These are phyloP conservation scores for Gracilariopsis chorda DNA, from an alignment of 23 red algal species.

Conservation along the genomic window DNA sequence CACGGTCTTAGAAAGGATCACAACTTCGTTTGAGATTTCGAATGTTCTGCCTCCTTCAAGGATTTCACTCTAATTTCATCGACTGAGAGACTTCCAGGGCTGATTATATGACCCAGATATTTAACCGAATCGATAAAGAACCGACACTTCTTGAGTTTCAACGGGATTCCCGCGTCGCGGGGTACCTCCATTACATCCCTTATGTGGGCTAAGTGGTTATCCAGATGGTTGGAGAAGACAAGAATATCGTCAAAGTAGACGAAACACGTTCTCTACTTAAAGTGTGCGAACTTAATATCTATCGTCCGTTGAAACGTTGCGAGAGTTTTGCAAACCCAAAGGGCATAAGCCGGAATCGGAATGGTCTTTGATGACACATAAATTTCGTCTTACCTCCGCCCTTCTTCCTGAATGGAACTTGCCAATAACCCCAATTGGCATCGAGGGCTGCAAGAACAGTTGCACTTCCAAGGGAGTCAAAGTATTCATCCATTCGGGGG, in stretches of 20 bases:
- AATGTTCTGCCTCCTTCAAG: too few species aligned
- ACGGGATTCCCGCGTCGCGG: background rate
- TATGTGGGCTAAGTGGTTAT: too few species aligned
- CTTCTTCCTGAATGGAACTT: background rate
- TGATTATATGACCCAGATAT: too few species aligned
- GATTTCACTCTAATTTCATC: too few species aligned
- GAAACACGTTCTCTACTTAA: background rate
- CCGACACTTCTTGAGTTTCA: background rate
- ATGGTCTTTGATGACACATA: background rate
- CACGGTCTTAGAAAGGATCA: too few species aligned
- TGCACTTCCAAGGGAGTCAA: background rate
- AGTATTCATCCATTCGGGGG: conserved; percentile 12
- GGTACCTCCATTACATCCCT: background rate
- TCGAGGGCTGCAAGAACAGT: conserved; percentile 1
- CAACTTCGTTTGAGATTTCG: too few species aligned
- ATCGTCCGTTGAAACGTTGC: background rate
- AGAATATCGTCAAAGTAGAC: too few species aligned
- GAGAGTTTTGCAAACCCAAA: background rate
- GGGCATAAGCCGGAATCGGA: background rate
- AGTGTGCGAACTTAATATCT: background rate
- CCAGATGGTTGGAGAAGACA: too few species aligned
- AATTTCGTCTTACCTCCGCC: background rate
- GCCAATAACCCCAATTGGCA: conserved; percentile 6
- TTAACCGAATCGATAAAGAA: background rate
- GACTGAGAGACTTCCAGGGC: too few species aligned